Percentiles rank a stretch among this genome's conserved stretches.
Evolutionary conservation across 139 green algal species (phyloP).

Genomic region (Gonium pectorale): DNA sequence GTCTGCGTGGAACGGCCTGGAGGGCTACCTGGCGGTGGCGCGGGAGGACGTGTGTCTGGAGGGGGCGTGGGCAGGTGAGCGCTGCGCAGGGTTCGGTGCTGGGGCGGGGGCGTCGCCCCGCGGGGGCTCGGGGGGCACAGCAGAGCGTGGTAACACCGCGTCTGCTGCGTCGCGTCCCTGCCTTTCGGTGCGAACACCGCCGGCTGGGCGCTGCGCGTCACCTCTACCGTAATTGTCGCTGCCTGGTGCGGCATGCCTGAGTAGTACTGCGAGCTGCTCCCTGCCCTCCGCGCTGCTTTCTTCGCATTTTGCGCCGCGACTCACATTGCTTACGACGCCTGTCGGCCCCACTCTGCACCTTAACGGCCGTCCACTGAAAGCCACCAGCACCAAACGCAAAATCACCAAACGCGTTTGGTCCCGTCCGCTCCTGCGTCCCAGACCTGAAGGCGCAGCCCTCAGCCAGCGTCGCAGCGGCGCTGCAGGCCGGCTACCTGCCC

Average conservation of each 20-base stretch:
- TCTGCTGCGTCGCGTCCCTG: no score
- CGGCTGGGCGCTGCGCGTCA: no score
- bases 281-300: background rate
- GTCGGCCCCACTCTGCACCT: background rate
- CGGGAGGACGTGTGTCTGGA: background rate
- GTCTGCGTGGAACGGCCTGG: background rate
- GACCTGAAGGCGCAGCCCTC: background rate
- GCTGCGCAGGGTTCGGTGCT: no score
- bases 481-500: background rate
- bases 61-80: no score
- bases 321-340: background rate
- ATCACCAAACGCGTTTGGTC: background rate
- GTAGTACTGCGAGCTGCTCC: no score
- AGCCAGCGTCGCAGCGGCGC: background rate
- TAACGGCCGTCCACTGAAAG: background rate
- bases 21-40: background rate
- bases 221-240: no score
- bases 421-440: background rate
- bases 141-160: no score
- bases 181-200: no score
- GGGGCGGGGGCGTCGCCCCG: no score
- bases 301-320: background rate
- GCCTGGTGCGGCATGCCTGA: no score
- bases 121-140: no score
- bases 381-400: background rate